Conservation (phyloP, 495 filamentous ascomycete genomes). For the Cudoniella acicularis region DNA sequence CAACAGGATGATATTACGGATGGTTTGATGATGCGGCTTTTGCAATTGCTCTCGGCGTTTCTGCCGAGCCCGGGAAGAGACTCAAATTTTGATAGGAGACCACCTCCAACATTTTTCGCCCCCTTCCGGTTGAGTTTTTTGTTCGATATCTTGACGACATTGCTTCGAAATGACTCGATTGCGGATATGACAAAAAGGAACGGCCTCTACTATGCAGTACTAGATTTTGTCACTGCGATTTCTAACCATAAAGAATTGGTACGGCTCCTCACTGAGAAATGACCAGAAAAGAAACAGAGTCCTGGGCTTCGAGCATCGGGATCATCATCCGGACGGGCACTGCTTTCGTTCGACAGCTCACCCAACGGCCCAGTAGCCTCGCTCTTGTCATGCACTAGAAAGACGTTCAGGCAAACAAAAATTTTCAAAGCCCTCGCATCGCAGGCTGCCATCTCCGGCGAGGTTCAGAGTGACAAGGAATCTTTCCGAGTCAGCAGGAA, state of each 20-base stretch:
- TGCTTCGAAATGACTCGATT: slow-evolving; percentile 22
- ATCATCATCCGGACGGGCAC: neutral
- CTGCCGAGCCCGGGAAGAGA: neutral
- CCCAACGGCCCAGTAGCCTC: neutral
- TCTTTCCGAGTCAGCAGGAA: slow-evolving; percentile 7
- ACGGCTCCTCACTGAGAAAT: slow-evolving; percentile 6
- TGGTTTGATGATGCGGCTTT: neutral
- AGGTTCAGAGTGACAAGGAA: neutral
- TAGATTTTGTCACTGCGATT: slow-evolving; percentile 6
- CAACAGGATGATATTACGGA: neutral
- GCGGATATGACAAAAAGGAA: slow-evolving; percentile 9
- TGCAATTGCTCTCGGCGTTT: neutral
- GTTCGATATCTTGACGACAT: slow-evolving; percentile 12
- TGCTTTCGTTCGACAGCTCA: neutral
- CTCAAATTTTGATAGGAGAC: neutral
- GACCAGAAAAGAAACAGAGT: slow-evolving; percentile 1
- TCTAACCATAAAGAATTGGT: slow-evolving; percentile 4
- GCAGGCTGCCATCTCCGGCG: neutral
- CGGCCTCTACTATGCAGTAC: slow-evolving; percentile 7
- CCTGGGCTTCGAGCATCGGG: slow-evolving; percentile 8
- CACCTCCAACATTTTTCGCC: neutral
- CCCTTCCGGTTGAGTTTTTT: slow-evolving; percentile 15
- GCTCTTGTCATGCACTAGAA: neutral
- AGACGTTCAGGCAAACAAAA: slow-evolving; percentile 17
- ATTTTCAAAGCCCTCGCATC: slow-evolving; percentile 1